These are phyloP conservation scores for Phanerochaete carnosa DNA, from an alignment of 768 basidiomycete genomes.

Conservation along the genomic window DNA sequence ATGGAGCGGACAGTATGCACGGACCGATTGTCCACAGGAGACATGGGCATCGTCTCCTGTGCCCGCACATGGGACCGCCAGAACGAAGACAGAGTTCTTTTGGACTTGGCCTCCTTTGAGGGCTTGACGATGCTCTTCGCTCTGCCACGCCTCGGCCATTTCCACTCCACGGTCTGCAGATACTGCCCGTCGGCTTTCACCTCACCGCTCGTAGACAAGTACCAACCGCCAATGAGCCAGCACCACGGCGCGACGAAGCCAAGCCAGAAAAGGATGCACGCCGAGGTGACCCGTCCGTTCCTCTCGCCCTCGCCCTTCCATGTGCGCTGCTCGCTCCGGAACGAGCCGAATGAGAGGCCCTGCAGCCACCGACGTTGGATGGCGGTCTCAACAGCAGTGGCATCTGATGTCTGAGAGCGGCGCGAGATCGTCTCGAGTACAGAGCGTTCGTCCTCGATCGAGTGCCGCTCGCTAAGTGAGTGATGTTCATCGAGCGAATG, in stretches of 20 bases:
- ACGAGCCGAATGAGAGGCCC: slow-evolving; percentile 24
- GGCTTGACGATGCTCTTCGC: slow-evolving; percentile 33
- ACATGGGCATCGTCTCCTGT: slow-evolving; percentile 9
- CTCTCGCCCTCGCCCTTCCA: neutral
- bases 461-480: neutral
- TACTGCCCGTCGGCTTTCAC: slow-evolving; percentile 37
- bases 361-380: slow-evolving; percentile 28
- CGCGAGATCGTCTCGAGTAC: slow-evolving; percentile 13
- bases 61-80: neutral
- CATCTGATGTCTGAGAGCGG: slow-evolving; percentile 14
- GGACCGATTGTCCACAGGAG: slow-evolving; percentile 5
- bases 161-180: slow-evolving; percentile 21
- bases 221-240: slow-evolving; percentile 79
- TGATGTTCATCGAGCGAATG: too few species aligned
- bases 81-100: slow-evolving; percentile 33
- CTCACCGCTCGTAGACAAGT: slow-evolving; percentile 41
- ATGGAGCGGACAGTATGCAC: slow-evolving; percentile 5
- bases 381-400: slow-evolving; percentile 19
- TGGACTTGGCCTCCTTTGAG: slow-evolving; percentile 21
- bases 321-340: slow-evolving; percentile 15
- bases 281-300: slow-evolving; percentile 10
- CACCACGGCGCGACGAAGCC: slow-evolving; percentile 72
- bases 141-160: slow-evolving; percentile 39
- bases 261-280: slow-evolving; percentile 63
- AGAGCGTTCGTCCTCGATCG: slow-evolving; percentile 8